Evolutionary conservation across 164 flowering plant genomes (phyloP).

Genomic region (Sextonia rubra): DNA sequence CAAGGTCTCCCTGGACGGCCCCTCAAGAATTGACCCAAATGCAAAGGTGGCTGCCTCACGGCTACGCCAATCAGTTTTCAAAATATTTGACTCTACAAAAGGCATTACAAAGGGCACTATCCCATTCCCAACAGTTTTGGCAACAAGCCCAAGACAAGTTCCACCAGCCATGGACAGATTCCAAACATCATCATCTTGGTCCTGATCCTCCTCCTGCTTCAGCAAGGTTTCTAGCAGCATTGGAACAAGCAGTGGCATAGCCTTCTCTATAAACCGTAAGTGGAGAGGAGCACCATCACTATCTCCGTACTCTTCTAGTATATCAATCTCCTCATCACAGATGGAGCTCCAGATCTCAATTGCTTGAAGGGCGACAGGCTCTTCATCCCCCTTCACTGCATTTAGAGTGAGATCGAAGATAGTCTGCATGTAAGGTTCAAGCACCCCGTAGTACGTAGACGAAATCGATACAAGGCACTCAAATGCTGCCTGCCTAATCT

Average conservation of each 20-base stretch:
- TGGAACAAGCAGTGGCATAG: constrained; percentile 57
- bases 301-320: constrained; percentile 47
- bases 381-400: constrained; percentile 70
- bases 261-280: constrained; percentile 69
- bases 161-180: constrained; percentile 88
- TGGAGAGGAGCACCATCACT: constrained; percentile 31
- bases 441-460: constrained; percentile 64
- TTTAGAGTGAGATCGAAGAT: constrained; percentile 70
- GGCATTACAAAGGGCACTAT: constrained; percentile 78
- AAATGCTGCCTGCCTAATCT: constrained; percentile 74
- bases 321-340: constrained; percentile 78
- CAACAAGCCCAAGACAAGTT: constrained; percentile 74
- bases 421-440: constrained; percentile 70
- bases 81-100: constrained; percentile 66
- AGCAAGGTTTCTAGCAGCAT: constrained; percentile 67
- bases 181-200: constrained; percentile 76
- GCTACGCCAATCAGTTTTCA: constrained; percentile 62
- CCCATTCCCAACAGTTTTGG: constrained; percentile 72
- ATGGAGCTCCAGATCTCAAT: constrained; percentile 88
- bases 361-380: constrained; percentile 82
- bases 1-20: constrained; percentile 60
- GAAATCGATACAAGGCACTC: constrained; percentile 82
- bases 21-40: constrained; percentile 82
- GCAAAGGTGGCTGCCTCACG: constrained; percentile 85
- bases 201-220: constrained; percentile 88